Evolutionary conservation across 177 flowering plant species (phyloP), one percentile per base, ranked within the genome.

Genomic region (Telopea speciosissima): DNA sequence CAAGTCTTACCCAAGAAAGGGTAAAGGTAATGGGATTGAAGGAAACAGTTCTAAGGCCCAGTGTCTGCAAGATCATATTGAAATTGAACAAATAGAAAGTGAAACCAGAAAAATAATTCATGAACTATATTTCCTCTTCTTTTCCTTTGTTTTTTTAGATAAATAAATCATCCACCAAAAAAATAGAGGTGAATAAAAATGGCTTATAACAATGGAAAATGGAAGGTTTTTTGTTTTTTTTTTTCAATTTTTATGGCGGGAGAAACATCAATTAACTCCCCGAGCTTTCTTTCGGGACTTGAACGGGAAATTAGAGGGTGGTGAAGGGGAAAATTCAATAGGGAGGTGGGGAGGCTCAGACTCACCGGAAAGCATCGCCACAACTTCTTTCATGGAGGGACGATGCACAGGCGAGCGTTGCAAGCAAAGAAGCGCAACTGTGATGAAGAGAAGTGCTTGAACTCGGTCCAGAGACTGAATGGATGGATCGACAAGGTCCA

Each of bases 251-350:
- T 36, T 36, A 6, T 49, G 42, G 42, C 19, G 68, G 28, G 44
- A 36, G 40, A 8, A 36, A 31, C 64, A 25, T 52, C 70, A 24
- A 21, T 16, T 49, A 75, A 69, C 87, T 92, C 88, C 89, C 87
- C 89, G 77, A 40, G 80, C 85, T 80, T 87, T 92, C 78, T 79
- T 92, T 82, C 90, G 78, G 14, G 92, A 81, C 78, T 85, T 88
- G 77, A 81, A 87, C 5, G 83, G 86, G 63, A 83, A 87, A 67
- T 80, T 84, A 0, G 89, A 81, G 0, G 96, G 97, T 16, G 97
- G 99, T 0, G 97, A 92, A 1, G 97, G 97, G 5, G 98, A 95
- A 76, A 91, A 93, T 49, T 95, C 96, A 58, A 90, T 79, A 0
- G 98, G 93, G 79, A 92, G 74, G 62, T 87, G 85, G 6, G 98